These are phyloP conservation scores for Brassica hybrid DNA, from an alignment of 441 rosid species.

Conservation along the genomic window DNA sequence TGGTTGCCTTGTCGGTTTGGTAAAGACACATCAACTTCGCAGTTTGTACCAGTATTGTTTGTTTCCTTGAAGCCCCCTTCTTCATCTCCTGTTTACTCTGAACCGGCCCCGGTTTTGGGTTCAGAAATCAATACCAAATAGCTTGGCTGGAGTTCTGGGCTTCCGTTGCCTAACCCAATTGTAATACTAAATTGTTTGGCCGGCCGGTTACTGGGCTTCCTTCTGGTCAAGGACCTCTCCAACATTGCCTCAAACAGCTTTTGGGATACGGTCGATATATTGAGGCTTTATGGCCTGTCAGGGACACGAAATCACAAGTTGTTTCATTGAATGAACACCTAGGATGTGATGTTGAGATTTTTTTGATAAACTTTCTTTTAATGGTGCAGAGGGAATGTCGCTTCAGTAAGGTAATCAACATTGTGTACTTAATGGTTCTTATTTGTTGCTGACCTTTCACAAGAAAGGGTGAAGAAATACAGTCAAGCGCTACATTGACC, in stretches of 20 bases:
- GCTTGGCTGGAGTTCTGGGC: constrained; percentile 8
- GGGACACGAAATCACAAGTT: too few relatives aligned
- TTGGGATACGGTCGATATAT: background rate
- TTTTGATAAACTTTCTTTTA: background rate
- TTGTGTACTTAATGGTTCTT: background rate
- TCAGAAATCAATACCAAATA: constrained; percentile 5
- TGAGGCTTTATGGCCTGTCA: background rate
- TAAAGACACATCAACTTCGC: constrained; percentile 31
- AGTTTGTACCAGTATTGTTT: constrained; percentile 5
- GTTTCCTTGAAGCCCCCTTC: constrained; percentile 10
- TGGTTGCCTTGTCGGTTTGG: constrained; percentile 35
- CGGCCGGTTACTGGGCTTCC: background rate
- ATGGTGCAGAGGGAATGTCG: background rate
- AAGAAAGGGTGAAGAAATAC: background rate
- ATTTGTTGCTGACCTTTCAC: background rate
- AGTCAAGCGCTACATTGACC: background rate
- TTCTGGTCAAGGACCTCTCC: background rate
- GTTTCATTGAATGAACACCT: too few relatives aligned
- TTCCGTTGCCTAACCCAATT: constrained; percentile 7
- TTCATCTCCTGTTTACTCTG: background rate
- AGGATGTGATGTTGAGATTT: too few relatives aligned
- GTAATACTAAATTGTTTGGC: background rate
- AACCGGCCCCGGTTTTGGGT: constrained; percentile 11
- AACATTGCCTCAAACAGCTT: background rate
- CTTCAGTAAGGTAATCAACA: background rate